Percentiles rank a stretch among this genome's conserved stretches.
phyloP scores from a whole-genome alignment of 768 basidiomycete genomes.

The Paxillus ammoniavirescens region DNA sequence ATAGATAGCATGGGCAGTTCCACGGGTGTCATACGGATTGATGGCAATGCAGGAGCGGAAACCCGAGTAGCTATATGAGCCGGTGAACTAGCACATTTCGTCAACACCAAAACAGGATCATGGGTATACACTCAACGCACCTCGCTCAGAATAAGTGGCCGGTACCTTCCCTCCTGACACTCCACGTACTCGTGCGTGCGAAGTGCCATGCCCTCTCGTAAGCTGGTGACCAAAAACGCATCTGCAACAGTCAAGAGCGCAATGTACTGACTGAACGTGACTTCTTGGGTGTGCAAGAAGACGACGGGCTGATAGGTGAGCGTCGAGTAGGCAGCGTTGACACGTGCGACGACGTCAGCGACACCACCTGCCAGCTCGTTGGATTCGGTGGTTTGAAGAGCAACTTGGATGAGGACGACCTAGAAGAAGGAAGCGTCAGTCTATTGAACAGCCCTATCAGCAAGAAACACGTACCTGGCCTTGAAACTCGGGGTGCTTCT shows the following conservation, averaged over 20 bases:
- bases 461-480: slow-evolving; percentile 49
- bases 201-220: slow-evolving; percentile 88
- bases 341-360: slow-evolving; percentile 67
- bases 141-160: slow-evolving; percentile 80
- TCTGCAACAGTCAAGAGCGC: slow-evolving; percentile 80
- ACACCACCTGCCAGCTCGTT: slow-evolving; percentile 75
- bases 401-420: slow-evolving; percentile 85
- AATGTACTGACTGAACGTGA: slow-evolving; percentile 85
- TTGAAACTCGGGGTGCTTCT: slow-evolving; percentile 75
- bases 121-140: slow-evolving; percentile 34
- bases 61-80: slow-evolving; percentile 82
- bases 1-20: slow-evolving; percentile 79
- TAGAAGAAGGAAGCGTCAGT: slow-evolving; percentile 17
- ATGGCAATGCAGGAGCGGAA: slow-evolving; percentile 85
- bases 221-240: slow-evolving; percentile 79
- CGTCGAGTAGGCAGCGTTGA: slow-evolving; percentile 82
- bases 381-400: slow-evolving; percentile 75
- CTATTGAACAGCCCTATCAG: neutral
- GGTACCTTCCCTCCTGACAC: slow-evolving; percentile 67
- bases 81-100: slow-evolving; percentile 62
- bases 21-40: slow-evolving; percentile 83
- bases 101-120: neutral
- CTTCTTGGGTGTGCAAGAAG: slow-evolving; percentile 80
- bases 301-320: slow-evolving; percentile 87
- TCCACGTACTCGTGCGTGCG: slow-evolving; percentile 81